These are phyloP conservation scores for Penicillium sp. DNA, from an alignment of 2,329 filamentous ascomycete genomes.

Conservation along the genomic window DNA sequence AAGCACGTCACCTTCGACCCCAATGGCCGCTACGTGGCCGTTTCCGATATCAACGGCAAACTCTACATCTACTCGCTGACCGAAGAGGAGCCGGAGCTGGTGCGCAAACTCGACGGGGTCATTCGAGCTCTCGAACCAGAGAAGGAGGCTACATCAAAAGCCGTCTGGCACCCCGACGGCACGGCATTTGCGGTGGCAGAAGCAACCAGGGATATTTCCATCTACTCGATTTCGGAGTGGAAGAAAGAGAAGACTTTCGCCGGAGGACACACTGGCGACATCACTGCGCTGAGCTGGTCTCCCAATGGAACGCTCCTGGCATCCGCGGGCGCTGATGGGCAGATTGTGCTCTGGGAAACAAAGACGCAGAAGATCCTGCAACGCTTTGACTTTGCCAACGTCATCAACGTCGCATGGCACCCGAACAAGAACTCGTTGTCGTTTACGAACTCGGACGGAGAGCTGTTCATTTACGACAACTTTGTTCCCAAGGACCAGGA, in stretches of 20 bases:
- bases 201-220: conserved; percentile 75
- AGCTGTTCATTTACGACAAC: conserved; percentile 78
- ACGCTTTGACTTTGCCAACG: conserved; percentile 74
- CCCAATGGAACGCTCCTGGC: conserved; percentile 88
- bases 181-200: conserved; percentile 85
- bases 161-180: conserved; percentile 92
- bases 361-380: conserved; percentile 80
- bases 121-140: conserved; percentile 77
- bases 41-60: conserved; percentile 84
- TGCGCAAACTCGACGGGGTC: conserved; percentile 80
- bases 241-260: conserved; percentile 78
- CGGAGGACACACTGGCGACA: conserved; percentile 75
- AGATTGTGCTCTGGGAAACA: conserved; percentile 74
- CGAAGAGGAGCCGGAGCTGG: conserved; percentile 73
- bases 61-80: conserved; percentile 86
- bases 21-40: conserved; percentile 69
- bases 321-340: conserved; percentile 53
- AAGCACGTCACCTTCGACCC: conserved; percentile 90
- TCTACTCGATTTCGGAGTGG: conserved; percentile 88
- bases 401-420: conserved; percentile 88
- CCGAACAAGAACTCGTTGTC: conserved; percentile 83
- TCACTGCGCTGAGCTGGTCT: conserved; percentile 88
- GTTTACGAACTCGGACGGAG: conserved; percentile 88
- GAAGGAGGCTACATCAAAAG: conserved; percentile 69
- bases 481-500: conserved; percentile 55